Evolutionary conservation across 2,329 filamentous ascomycete genomes (phyloP).

Genomic region (Exophiala alcalophila): DNA sequence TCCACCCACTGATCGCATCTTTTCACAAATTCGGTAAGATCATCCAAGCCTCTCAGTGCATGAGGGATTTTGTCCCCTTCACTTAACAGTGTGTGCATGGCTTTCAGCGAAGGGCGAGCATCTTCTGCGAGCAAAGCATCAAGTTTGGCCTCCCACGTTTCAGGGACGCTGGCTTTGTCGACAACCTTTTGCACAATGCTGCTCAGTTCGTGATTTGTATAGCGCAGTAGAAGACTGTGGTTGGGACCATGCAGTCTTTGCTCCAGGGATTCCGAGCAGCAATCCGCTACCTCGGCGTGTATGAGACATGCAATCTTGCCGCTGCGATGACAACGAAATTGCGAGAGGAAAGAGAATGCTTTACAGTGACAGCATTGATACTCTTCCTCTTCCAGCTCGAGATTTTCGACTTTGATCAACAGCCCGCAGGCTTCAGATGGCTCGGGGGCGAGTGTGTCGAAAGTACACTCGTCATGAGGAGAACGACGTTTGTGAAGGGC

Average conservation of each 20-base stretch:
- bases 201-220: conserved; percentile 67
- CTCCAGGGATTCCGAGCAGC: conserved; percentile 67
- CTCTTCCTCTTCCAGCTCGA: conserved; percentile 82
- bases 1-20: conserved; percentile 98
- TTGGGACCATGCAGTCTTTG: conserved; percentile 67
- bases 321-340: conserved; percentile 78
- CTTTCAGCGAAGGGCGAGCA: conserved; percentile 78
- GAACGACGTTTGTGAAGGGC: conserved; percentile 58
- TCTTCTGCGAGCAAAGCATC: conserved; percentile 80
- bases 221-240: conserved; percentile 75
- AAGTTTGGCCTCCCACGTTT: conserved; percentile 87
- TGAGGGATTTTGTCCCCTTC: conserved; percentile 97
- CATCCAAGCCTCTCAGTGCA: conserved; percentile 75
- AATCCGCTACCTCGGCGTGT: conserved; percentile 76
- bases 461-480: conserved; percentile 53
- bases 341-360: conserved; percentile 82
- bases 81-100: conserved; percentile 75
- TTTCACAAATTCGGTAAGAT: conserved; percentile 85
- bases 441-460: conserved; percentile 39
- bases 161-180: conserved; percentile 81
- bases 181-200: conserved; percentile 69
- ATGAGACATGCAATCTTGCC: conserved; percentile 78
- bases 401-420: conserved; percentile 63
- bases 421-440: conserved; percentile 54
- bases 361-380: conserved; percentile 93